Percentiles rank a stretch among this genome's conserved stretches.
phyloP scores from a whole-genome alignment of 495 filamentous ascomycete genomes.

The Neurospora sp. region DNA sequence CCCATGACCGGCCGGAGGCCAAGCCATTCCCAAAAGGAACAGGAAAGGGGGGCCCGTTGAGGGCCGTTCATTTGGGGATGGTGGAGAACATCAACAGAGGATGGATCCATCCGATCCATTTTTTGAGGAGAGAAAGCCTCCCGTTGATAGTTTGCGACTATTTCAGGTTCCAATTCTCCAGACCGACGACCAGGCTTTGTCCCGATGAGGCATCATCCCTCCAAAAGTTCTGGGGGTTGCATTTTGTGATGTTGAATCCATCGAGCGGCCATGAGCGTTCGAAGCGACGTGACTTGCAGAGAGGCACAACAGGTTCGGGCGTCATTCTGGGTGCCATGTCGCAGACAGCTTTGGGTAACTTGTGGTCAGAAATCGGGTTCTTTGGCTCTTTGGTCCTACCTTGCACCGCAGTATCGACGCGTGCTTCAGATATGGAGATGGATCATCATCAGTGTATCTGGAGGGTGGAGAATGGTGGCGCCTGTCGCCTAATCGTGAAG shows the following conservation, averaged over 20 bases:
- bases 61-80: not conserved
- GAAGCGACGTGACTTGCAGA: not conserved
- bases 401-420: conserved; percentile 10
- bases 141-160: not conserved
- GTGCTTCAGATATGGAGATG: conserved; percentile 4
- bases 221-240: not conserved
- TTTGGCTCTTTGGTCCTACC: conserved; percentile 4
- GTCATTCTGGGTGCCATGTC: conserved; percentile 3
- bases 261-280: not conserved
- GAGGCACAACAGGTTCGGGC: not conserved
- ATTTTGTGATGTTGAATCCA: not conserved
- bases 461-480: not conserved
- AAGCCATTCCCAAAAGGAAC: not conserved
- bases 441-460: not conserved
- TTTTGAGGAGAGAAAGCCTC: not conserved
- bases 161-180: not conserved
- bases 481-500: not conserved
- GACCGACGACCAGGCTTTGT: no score
- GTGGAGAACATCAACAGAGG: not conserved
- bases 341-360: not conserved
- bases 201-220: not conserved
- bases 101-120: not conserved
- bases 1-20: not conserved
- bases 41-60: not conserved
- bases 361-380: conserved; percentile 4